Evolutionary conservation across 1,284 basidiomycete species (phyloP).

Genomic region (Cryptococcus sp.): DNA sequence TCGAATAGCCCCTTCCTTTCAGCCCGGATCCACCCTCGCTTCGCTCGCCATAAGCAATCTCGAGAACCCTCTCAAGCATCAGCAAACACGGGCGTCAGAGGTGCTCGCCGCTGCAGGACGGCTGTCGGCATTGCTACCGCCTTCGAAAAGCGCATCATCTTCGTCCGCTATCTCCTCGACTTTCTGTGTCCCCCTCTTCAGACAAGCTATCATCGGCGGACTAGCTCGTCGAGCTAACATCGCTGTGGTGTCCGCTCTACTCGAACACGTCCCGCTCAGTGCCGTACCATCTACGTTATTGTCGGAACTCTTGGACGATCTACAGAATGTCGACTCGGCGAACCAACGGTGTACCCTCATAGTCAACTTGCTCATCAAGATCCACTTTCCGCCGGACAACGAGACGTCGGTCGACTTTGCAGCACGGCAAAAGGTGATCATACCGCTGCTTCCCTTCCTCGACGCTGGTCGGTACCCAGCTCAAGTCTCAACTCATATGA

Average conservation of each 20-base stretch:
- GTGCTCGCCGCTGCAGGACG: slow-evolving; percentile 22
- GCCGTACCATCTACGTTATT: slow-evolving; percentile 24
- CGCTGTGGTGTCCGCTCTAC: slow-evolving; percentile 22
- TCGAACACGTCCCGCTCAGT: slow-evolving; percentile 24
- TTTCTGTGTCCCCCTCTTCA: slow-evolving; percentile 36
- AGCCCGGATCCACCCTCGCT: slow-evolving; percentile 21
- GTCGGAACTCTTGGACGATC: slow-evolving; percentile 24
- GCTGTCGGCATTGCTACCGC: slow-evolving; percentile 13
- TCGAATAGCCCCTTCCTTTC: slow-evolving; percentile 23
- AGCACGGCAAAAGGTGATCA: slow-evolving; percentile 15
- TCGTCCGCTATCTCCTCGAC: slow-evolving; percentile 7
- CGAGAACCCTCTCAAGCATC: slow-evolving; percentile 27
- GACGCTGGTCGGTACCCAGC: slow-evolving; percentile 13
- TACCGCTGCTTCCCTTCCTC: slow-evolving; percentile 31
- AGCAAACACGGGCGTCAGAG: slow-evolving; percentile 33
- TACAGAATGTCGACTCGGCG: slow-evolving; percentile 26
- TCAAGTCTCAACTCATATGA: slow-evolving; percentile 20
- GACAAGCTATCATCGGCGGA: slow-evolving; percentile 11
- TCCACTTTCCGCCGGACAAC: background rate
- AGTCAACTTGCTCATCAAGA: slow-evolving; percentile 21
- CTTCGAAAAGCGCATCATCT: slow-evolving; percentile 1
- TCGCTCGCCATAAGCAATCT: slow-evolving; percentile 24
- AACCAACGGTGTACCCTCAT: slow-evolving; percentile 31
- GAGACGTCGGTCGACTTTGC: background rate
- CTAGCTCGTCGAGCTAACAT: slow-evolving; percentile 23